Percentiles rank a stretch among this genome's conserved stretches.
phyloP scores from a whole-genome alignment of 1,139 yeast genomes.

The Maudiozyma humilis region DNA sequence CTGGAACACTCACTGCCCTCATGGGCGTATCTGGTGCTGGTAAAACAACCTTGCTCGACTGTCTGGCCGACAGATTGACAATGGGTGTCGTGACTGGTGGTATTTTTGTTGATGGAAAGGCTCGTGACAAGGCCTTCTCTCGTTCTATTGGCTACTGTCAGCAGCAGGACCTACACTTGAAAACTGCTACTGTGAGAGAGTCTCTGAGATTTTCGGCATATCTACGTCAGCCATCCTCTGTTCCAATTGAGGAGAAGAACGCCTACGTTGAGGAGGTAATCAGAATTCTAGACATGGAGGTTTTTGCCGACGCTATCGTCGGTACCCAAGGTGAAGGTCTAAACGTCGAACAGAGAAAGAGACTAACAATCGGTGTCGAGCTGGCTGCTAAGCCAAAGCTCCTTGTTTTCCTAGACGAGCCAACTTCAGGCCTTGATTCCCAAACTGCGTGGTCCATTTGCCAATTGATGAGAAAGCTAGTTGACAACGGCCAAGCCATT shows the following conservation, averaged over 20 bases:
- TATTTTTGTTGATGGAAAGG: conserved; percentile 64
- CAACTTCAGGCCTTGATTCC: conserved; percentile 87
- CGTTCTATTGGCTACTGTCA: conserved; percentile 78
- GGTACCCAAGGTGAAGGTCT: conserved; percentile 75
- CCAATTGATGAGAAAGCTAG: conserved; percentile 64
- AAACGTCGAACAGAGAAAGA: conserved; percentile 79
- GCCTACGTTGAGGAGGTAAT: conserved; percentile 66
- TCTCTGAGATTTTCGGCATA: conserved; percentile 66
- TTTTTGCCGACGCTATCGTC: conserved; percentile 72
- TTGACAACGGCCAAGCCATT: conserved; percentile 74
- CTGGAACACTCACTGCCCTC: conserved; percentile 64
- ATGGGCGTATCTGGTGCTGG: conserved; percentile 91
- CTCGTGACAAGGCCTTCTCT: conserved; percentile 66
- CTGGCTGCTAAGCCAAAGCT: conserved; percentile 80
- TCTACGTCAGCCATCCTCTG: conserved; percentile 58
- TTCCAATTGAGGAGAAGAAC: conserved; percentile 50
- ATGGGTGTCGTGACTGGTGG: conserved; percentile 72
- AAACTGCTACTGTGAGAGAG: conserved; percentile 69
- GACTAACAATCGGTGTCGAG: conserved; percentile 79
- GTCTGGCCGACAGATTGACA: conserved; percentile 68
- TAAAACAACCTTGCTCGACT: conserved; percentile 68
- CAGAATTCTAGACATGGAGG: conserved; percentile 59
- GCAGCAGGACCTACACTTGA: conserved; percentile 69
- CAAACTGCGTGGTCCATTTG: conserved; percentile 88
- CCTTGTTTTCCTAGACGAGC: conserved; percentile 76